Evolutionary conservation across 192 early-diverging fungal genomes (phyloP), one percentile per base, ranked within the genome.

Genomic region (Backusella circina): DNA sequence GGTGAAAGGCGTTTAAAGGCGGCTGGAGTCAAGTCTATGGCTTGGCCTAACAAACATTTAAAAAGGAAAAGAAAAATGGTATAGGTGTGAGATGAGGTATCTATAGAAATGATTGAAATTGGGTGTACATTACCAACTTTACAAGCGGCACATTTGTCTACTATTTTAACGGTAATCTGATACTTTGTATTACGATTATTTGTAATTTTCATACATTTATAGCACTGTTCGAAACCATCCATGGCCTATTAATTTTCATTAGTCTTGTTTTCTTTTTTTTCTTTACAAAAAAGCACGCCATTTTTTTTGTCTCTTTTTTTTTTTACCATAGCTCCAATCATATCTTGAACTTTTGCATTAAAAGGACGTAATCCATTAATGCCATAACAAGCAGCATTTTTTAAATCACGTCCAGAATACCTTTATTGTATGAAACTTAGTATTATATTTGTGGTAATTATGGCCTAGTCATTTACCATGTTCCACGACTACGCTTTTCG

Each of bases 341-440:
- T 75, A 44, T 75, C 76, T 33, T 76, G 72, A 26, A 68, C 18
- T 10, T 67, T 64, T n/a, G 83, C 83, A 73, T 71, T 65, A 65
- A 82, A 84, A 33, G 70, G 41, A 64, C 57, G 65, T 30, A 84
- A 51, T 51, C 80, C 80, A 64, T 77, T 75, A 36, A 75, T 70
- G 64, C 73, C 83, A 35, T 84, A 84, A 37, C 83, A 84, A 35
- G 80, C 83, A 65, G 83, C 77, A 64, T 84, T 84, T 37, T 78
- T 79, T 38, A 84, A 73, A 64, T 79, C 80, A 23, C 67, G 36
- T 15, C 80, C 83, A 68, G 57, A 30, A 33, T 84, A 84, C 80
- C 80, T 81, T 23, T 30, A 39, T 28, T 15, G n/a, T 26, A 33
- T 66, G n/a, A 23, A 33, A 39, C n/a, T 32, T 23, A 38, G 23